phyloP scores from a whole-genome alignment of 768 basidiomycete species.

The Pholiota molesta region DNA sequence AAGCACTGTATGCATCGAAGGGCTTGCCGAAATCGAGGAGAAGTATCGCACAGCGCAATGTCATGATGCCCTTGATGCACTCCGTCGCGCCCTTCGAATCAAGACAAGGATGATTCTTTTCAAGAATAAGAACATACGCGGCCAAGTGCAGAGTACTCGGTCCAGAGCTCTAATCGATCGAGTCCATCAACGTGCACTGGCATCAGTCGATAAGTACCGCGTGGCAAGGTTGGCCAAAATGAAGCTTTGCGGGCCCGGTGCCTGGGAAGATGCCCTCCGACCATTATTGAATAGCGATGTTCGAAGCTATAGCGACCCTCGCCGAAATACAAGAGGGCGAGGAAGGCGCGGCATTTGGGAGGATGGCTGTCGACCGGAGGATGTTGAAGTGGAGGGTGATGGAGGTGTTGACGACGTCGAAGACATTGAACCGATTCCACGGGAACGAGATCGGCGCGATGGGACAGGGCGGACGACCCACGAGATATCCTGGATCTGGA shows the following conservation, averaged over 20 bases:
- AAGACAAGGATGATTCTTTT: constrained; percentile 24
- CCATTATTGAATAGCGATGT: constrained; percentile 12
- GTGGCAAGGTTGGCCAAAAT: constrained; percentile 14
- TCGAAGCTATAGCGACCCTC: neutral
- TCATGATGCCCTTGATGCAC: constrained; percentile 17
- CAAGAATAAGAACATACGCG: constrained; percentile 25
- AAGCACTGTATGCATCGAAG: neutral
- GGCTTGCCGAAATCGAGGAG: neutral
- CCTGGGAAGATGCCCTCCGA: constrained; percentile 17
- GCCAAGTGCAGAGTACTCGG: constrained; percentile 25
- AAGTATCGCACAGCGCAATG: constrained; percentile 22
- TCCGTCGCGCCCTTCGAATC: constrained; percentile 22
- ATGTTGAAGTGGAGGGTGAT: neutral
- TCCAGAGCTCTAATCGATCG: constrained; percentile 23
- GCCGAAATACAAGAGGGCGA: neutral
- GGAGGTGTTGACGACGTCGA: neutral
- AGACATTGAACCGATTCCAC: neutral
- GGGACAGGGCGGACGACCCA: neutral
- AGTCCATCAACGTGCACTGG: constrained; percentile 14
- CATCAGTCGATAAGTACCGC: constrained; percentile 18
- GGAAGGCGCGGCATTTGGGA: constrained; percentile 7
- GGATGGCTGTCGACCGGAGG: neutral
- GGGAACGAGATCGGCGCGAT: neutral
- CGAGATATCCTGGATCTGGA: neutral
- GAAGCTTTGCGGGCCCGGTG: constrained; percentile 15